Base-by-base conservation (phyloP, 495 filamentous ascomycete genomes). In the Podospora conica region DNA sequence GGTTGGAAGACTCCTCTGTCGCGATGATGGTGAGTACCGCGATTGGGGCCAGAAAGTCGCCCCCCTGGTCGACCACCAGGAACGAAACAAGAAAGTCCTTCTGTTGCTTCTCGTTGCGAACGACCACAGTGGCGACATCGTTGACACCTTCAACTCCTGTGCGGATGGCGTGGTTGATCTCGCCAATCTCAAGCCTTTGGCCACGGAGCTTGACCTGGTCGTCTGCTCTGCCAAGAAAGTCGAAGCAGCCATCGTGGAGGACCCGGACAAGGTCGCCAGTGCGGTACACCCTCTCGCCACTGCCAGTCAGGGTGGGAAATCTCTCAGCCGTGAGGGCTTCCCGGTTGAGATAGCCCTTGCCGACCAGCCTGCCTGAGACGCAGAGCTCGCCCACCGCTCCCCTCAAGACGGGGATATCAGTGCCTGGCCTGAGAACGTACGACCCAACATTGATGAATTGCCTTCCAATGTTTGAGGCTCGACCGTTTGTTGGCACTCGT, bases 371-470 rank as follows among this genome's bases (percentile, higher is more conserved):
- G 0, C 93, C 93, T 6, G 89, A 90, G 29, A 96, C 87, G 70
- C 92, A 96, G 6, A 97, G 84, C 72, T 97, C 93, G 22, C 93
- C 93, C 31, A 94, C 81, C 9, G 85, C 88, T 7, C 93, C 93
- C n/a, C 87, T 82, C 7, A 93, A 75, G 9, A 93, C 90, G 1
- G 90, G 88, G 3, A 75, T 73, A n/a, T 87, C 81, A 0, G 89
- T 87, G 0, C 84, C 85, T 3, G 87, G 90, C 8, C 82, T 77
- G n/a, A 97, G 77, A 27, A 97, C 90, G 70, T 87, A 94, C 0
- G 89, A 87, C 0, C 89, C 89, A 8, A 95, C 92, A 60, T 96
- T 94, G 61, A 87, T 82, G 65, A 96, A 92, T 65, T 92, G 91
- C 22, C 78, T 83, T 0, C 93, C 93, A 66, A 97, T 96, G 76